Evolutionary conservation across 2,329 filamentous ascomycete species (phyloP).

Genomic region (Diaporthe sp.): DNA sequence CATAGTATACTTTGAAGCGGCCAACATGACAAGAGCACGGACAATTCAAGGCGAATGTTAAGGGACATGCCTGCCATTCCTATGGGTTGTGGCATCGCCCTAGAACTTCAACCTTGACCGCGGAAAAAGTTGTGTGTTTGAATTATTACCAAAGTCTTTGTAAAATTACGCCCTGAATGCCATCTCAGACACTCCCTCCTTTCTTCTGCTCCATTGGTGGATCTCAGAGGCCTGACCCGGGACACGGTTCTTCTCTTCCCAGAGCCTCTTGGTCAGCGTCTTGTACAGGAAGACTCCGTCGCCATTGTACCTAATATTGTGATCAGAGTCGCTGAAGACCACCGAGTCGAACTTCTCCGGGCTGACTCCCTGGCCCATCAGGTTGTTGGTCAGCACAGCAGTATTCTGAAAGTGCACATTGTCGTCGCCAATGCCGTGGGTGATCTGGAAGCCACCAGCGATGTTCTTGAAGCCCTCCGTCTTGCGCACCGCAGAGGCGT

Average conservation of each 20-base stretch:
- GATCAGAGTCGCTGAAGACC: conserved; percentile 76
- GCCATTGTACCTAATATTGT: conserved; percentile 71
- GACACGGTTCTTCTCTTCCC: conserved; percentile 70
- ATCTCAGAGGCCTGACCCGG: conserved; percentile 45
- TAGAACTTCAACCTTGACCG: neutral
- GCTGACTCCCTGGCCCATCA: conserved; percentile 71
- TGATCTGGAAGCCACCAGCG: conserved; percentile 71
- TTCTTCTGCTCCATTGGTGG: conserved; percentile 23
- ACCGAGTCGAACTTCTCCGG: conserved; percentile 74
- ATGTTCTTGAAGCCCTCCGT: conserved; percentile 73
- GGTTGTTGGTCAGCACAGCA: conserved; percentile 72
- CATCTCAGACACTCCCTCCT: neutral
- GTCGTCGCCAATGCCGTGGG: conserved; percentile 78
- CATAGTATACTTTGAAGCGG: neutral
- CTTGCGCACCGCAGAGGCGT: conserved; percentile 70
- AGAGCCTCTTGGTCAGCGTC: conserved; percentile 71
- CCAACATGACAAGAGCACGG: neutral
- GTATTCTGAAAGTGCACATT: conserved; percentile 80
- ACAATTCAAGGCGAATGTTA: neutral
- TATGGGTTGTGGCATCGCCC: neutral
- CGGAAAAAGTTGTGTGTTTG: too few species aligned
- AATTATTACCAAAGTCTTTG: neutral
- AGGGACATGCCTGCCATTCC: neutral
- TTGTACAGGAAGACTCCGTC: conserved; percentile 71
- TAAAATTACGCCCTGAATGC: neutral